Evolutionary conservation across 257 asterid genomes (phyloP).

Genomic region (Paraleonurus japonicus): DNA sequence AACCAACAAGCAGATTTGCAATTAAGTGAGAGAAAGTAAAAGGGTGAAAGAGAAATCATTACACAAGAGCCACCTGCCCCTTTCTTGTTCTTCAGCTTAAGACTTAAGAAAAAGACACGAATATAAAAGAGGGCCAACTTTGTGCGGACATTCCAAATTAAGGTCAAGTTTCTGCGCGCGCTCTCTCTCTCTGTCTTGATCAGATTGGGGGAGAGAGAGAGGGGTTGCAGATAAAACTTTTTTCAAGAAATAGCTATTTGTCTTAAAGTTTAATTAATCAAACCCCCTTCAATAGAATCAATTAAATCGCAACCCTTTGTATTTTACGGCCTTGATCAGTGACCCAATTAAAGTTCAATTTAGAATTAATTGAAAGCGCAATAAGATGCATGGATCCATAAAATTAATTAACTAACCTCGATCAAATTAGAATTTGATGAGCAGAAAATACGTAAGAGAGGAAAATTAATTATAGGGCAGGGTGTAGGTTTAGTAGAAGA

Average conservation of each 20-base stretch:
- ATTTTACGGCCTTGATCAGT: background rate
- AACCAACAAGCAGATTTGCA: conserved; percentile 27
- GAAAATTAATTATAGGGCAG: background rate
- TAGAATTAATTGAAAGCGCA: background rate
- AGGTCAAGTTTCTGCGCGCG: background rate
- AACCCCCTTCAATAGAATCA: background rate
- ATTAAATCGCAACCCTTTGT: background rate
- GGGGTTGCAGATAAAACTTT: conserved; percentile 5
- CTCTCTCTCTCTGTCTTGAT: too few species aligned
- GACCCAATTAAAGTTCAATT: background rate
- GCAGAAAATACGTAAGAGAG: background rate
- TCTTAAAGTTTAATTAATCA: background rate
- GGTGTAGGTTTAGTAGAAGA: conserved; percentile 7
- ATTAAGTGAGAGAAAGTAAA: conserved; percentile 21
- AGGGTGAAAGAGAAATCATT: conserved; percentile 24
- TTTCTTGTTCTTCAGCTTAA: conserved; percentile 28
- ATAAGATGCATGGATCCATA: conserved; percentile 23
- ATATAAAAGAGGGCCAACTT: background rate
- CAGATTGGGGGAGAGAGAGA: background rate
- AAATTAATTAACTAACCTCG: conserved; percentile 29
- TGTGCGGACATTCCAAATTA: conserved; percentile 18
- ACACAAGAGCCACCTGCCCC: conserved; percentile 31
- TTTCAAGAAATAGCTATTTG: background rate
- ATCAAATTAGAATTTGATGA: conserved; percentile 5
- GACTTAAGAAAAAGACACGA: conserved; percentile 27